A percentile compares a stretch with the other conserved stretches of the same genome.
Evolutionary conservation across 345 rosid genomes (phyloP).

Genomic region (Arabidopsis arenosa): DNA sequence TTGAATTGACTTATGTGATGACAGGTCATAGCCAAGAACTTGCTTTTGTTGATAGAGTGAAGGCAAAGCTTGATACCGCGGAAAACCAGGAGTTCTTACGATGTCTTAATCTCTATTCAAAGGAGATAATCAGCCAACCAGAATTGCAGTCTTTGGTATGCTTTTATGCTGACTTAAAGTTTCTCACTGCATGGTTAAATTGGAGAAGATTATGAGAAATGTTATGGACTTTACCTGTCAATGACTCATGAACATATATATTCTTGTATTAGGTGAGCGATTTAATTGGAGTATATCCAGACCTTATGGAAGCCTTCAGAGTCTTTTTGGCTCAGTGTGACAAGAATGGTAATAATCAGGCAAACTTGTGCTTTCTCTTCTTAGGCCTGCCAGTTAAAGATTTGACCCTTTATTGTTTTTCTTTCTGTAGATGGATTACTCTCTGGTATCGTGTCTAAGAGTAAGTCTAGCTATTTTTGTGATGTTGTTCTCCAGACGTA

Average conservation of each 20-base stretch:
- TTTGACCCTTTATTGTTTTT: constrained; percentile 34
- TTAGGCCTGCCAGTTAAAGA: not conserved
- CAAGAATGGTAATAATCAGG: constrained; percentile 67
- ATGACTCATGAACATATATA: constrained; percentile 22
- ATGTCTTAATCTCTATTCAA: constrained; percentile 84
- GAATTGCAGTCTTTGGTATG: constrained; percentile 90
- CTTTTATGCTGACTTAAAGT: constrained; percentile 4
- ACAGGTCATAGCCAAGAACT: constrained; percentile 76
- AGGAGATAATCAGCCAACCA: constrained; percentile 78
- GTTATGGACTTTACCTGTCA: not conserved
- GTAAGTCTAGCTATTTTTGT: constrained; percentile 57
- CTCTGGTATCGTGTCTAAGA: constrained; percentile 80
- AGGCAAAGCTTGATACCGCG: constrained; percentile 66
- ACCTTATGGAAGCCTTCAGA: constrained; percentile 81
- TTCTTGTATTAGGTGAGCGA: constrained; percentile 63
- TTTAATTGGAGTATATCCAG: constrained; percentile 83
- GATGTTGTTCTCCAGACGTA: constrained; percentile 3
- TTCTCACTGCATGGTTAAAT: not conserved
- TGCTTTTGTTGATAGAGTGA: constrained; percentile 85
- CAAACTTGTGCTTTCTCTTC: constrained; percentile 35
- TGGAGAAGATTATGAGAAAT: constrained; percentile 6
- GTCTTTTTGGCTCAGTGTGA: constrained; percentile 87
- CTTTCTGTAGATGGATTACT: constrained; percentile 79
- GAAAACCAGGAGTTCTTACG: constrained; percentile 82
- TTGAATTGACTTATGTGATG: constrained; percentile 40